phyloP scores from a whole-genome alignment of 2,329 filamentous ascomycete genomes.

The Scedosporium apiospermum region DNA sequence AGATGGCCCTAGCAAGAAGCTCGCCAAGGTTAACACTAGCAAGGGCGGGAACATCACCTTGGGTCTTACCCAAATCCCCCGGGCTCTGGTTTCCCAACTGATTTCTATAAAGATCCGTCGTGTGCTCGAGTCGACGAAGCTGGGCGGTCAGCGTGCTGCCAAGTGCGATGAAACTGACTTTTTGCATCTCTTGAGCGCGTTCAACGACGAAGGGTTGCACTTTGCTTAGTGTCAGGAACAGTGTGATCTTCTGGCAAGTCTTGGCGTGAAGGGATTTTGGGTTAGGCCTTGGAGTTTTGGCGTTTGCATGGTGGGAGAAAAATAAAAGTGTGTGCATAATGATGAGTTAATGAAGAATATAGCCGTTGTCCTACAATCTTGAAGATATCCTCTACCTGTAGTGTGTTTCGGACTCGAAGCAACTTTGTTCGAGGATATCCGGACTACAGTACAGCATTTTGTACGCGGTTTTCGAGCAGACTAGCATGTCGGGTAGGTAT shows the following conservation, averaged over 20 bases:
- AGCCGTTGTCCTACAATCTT: no score
- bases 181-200: conserved; percentile 66
- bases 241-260: background rate
- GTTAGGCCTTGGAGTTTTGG: no score
- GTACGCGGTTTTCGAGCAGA: no score
- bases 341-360: no score
- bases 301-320: no score
- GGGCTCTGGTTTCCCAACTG: conserved; percentile 69
- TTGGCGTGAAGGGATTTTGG: no score
- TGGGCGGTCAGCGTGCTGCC: conserved; percentile 72
- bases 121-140: conserved; percentile 70
- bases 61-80: conserved; percentile 32
- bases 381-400: no score
- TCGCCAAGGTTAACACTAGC: conserved; percentile 52
- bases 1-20: conserved; percentile 74
- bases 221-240: conserved; percentile 40
- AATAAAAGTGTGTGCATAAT: no score
- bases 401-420: no score
- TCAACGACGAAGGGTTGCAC: conserved; percentile 89
- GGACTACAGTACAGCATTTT: no score
- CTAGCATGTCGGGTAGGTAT: no score
- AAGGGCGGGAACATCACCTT: conserved; percentile 2
- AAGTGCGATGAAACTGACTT: conserved; percentile 94
- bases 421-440: no score
- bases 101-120: conserved; percentile 81